A percentile compares a stretch with the other conserved stretches of the same genome.
Conservation (phyloP, 805 yeast species). For the Wickerhamomyces queroliae region DNA sequence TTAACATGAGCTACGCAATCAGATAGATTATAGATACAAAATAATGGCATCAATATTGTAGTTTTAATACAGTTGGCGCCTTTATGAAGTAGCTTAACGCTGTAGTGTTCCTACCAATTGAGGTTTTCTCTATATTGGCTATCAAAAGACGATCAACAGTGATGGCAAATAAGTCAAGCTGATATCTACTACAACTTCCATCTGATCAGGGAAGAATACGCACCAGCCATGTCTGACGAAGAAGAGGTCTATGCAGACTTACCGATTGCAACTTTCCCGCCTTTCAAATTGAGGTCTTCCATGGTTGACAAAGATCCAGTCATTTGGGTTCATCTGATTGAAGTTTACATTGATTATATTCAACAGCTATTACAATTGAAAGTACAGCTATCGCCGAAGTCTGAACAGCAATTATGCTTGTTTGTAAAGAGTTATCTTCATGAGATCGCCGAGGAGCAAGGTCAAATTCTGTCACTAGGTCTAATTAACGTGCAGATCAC, state of each 20-base stretch:
- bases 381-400: slow-evolving; percentile 38
- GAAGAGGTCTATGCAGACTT: slow-evolving; percentile 25
- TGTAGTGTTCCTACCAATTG: background rate
- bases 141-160: no score
- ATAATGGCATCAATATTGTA: no score
- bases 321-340: slow-evolving; percentile 71
- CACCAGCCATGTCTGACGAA: background rate
- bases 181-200: no score
- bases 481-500: slow-evolving; percentile 65
- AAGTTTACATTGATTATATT: slow-evolving; percentile 53
- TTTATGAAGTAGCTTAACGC: no score
- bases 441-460: slow-evolving; percentile 58
- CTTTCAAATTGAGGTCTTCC: slow-evolving; percentile 69
- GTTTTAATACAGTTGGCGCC: no score
- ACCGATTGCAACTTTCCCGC: slow-evolving; percentile 69
- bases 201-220: background rate
- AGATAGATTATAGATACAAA: no score
- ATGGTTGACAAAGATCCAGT: slow-evolving; percentile 79
- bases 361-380: slow-evolving; percentile 29
- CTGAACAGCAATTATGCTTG: slow-evolving; percentile 50
- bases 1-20: no score
- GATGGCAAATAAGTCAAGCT: no score
- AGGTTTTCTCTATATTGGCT: background rate
- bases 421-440: slow-evolving; percentile 52
- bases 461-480: slow-evolving; percentile 62